Evolutionary conservation across 2,329 filamentous ascomycete species (phyloP).

Genomic region (Beauveria sp.): DNA sequence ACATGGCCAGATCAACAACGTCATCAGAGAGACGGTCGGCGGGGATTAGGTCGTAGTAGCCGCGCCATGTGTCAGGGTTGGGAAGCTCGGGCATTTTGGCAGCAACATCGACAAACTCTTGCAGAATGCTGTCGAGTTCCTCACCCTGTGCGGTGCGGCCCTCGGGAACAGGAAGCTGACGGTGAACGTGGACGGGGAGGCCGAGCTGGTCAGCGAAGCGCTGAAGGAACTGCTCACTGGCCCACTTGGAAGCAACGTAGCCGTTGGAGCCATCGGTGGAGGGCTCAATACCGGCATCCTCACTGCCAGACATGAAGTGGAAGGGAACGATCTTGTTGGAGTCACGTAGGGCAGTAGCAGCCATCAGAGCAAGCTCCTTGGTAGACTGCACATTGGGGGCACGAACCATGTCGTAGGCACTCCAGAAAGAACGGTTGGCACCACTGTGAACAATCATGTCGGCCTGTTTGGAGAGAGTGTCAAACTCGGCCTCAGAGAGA

Average conservation of each 20-base stretch:
- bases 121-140: conserved; percentile 12
- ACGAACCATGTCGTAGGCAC: conserved; percentile 28
- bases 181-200: conserved; percentile 13
- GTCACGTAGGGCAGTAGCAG: conserved; percentile 16
- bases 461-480: conserved; percentile 21
- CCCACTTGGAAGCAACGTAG: conserved; percentile 29
- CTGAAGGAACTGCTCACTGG: conserved; percentile 23
- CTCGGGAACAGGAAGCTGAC: conserved; percentile 12
- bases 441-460: conserved; percentile 48
- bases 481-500: conserved; percentile 23
- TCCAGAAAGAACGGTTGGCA: conserved; percentile 31
- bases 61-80: conserved; percentile 11
- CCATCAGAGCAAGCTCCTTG: conserved; percentile 25
- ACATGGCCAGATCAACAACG: conserved; percentile 11
- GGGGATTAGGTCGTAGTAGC: conserved; percentile 12
- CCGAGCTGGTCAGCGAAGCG: conserved; percentile 11
- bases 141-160: conserved; percentile 9
- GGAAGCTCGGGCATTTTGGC: conserved; percentile 11
- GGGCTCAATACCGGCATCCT: conserved; percentile 13
- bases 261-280: conserved; percentile 20
- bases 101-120: conserved; percentile 12
- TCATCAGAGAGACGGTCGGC: conserved; percentile 11
- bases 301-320: conserved; percentile 30
- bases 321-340: conserved; percentile 21
- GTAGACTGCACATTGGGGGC: conserved; percentile 29